phyloP scores from a whole-genome alignment of 768 basidiomycete genomes.

The Podaxis sp. region DNA sequence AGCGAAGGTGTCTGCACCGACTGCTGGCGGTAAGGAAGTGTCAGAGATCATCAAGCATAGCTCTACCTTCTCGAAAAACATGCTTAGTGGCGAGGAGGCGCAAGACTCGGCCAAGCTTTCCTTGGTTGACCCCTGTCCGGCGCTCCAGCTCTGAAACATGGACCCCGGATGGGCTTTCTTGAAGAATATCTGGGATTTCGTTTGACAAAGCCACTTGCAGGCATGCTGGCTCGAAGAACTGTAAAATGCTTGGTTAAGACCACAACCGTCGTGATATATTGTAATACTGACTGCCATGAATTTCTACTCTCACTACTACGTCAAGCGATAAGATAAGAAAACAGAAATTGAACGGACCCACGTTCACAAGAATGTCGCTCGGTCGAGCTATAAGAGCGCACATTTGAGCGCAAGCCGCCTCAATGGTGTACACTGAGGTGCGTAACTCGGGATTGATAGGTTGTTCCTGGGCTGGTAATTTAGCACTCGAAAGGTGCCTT shows the following conservation, averaged over 20 bases:
- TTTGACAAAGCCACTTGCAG: constrained; percentile 30
- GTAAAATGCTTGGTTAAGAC: neutral
- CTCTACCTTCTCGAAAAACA: constrained; percentile 36
- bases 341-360: constrained; percentile 13
- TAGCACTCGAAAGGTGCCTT: constrained; percentile 31
- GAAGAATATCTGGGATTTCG: constrained; percentile 35
- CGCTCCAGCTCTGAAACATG: constrained; percentile 28
- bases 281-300: neutral
- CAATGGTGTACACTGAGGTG: constrained; percentile 30
- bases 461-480: constrained; percentile 22
- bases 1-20: constrained; percentile 35
- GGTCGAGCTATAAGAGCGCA: constrained; percentile 24
- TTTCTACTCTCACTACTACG: neutral
- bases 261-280: neutral
- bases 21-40: constrained; percentile 26
- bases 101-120: constrained; percentile 35
- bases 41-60: neutral
- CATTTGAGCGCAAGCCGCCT: constrained; percentile 31
- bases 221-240: constrained; percentile 29
- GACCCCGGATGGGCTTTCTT: constrained; percentile 31
- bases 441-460: constrained; percentile 28
- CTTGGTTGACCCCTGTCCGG: constrained; percentile 26
- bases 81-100: constrained; percentile 35
- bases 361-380: constrained; percentile 25
- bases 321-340: neutral